Evolutionary conservation across 2,329 filamentous ascomycete species (phyloP), one percentile per base, ranked within the genome.

Genomic region (Simplicillium sp.): DNA sequence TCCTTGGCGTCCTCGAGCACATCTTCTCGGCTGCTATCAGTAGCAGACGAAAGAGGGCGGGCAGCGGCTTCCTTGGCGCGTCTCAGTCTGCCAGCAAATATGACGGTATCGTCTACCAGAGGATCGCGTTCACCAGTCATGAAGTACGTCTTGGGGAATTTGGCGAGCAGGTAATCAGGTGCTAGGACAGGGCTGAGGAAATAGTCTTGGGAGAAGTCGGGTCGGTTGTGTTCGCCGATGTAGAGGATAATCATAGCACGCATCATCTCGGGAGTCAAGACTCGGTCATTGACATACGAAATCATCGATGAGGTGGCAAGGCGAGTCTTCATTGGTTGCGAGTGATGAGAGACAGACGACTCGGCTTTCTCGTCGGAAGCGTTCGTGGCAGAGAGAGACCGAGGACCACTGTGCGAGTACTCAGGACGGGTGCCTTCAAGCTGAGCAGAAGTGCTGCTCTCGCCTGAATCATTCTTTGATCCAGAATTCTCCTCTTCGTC

Each of bases 221-320:
- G 92, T 1, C 89, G 82, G 59, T 92, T 87, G 57, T 96, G 85
- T 0, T 89, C 88, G 1, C 92, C 92, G 41, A 98, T 85, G 59
- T 98, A 98, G 4, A 98, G 71, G 49, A 98, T 94, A 49, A 98
- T 95, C 89, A 98, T 97, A 47, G 89, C 87, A 28, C 92, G 84
- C 84, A 97, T 96, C 87, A 97, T 95, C 61, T 98, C 92, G 0
- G 92, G 90, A 0, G 87, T 90, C 12, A 98, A 72, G 20, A 98
- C 85, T 20, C 92, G 83, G 60, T 98, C 92, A 59, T 94, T 92
- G 61, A 96, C 94, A 63, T 97, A 97, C 0, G 90, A 96, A 29
- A 98, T 94, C 79, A 95, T 94, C n/a, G 83, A 90, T 0, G 87
- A 89, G 57, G 90, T 94, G 13, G 90, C 89, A 9, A 98, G 75